These are phyloP conservation scores for Xerocomellus amylosporus DNA, from an alignment of 768 basidiomycete species.

Conservation along the genomic window DNA sequence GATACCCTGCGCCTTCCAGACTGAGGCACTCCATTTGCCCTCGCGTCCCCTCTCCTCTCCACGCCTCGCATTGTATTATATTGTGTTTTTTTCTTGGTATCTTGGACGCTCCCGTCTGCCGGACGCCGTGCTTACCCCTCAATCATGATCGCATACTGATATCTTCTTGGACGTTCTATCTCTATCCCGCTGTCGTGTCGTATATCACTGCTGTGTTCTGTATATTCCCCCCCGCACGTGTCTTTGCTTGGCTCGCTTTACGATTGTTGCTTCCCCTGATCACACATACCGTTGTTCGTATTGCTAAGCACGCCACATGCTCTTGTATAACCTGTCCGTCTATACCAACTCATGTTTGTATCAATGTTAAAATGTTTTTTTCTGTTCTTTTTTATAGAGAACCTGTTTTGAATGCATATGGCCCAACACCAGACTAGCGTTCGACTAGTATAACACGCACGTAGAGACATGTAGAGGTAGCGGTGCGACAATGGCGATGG, in stretches of 20 bases:
- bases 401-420: neutral
- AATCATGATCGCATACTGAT: constrained; percentile 12
- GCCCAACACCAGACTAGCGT: no score
- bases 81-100: constrained; percentile 20
- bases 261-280: neutral
- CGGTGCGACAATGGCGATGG: neutral
- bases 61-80: constrained; percentile 14
- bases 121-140: constrained; percentile 5
- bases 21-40: constrained; percentile 3
- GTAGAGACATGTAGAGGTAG: neutral
- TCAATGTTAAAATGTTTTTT: constrained; percentile 14
- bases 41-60: neutral
- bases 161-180: constrained; percentile 22
- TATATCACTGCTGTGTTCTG: constrained; percentile 16
- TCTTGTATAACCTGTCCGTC: constrained; percentile 17
- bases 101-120: constrained; percentile 17
- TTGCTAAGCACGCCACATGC: constrained; percentile 2
- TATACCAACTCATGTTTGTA: constrained; percentile 19
- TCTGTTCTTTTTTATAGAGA: neutral
- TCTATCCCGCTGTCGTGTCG: constrained; percentile 13
- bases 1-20: constrained; percentile 38
- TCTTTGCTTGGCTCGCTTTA: constrained; percentile 2
- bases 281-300: neutral
- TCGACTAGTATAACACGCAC: no score
- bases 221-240: constrained; percentile 6